Evolutionary conservation across 108 stramenopile genomes (phyloP).

Genomic region (Schizochytrium sp.): DNA sequence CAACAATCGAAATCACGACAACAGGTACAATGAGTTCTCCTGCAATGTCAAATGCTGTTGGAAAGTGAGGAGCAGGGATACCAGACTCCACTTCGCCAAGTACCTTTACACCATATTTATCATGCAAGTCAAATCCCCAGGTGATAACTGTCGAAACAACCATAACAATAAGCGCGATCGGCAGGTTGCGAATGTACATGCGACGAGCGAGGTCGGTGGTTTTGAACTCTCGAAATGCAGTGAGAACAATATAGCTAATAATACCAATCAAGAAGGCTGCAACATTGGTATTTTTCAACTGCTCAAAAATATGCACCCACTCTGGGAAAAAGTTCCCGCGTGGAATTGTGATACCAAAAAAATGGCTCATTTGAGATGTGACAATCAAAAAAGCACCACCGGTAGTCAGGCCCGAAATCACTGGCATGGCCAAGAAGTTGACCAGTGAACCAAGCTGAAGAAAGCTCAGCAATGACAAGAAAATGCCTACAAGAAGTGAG

Average conservation of each 20-base stretch:
- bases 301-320: slow-evolving; percentile 12
- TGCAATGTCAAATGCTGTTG: slow-evolving; percentile 6
- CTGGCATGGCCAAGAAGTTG: slow-evolving; percentile 45
- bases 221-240: slow-evolving; percentile 16
- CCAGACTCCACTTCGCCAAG: background rate
- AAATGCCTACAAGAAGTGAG: slow-evolving; percentile 25
- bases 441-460: slow-evolving; percentile 19
- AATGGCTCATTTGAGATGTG: slow-evolving; percentile 55
- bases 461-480: slow-evolving; percentile 19
- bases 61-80: slow-evolving; percentile 42
- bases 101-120: background rate
- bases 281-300: slow-evolving; percentile 22
- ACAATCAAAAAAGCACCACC: slow-evolving; percentile 42
- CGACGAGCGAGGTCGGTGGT: background rate
- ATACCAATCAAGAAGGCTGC: slow-evolving; percentile 17
- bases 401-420: slow-evolving; percentile 38
- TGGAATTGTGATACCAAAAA: slow-evolving; percentile 41
- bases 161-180: slow-evolving; percentile 42
- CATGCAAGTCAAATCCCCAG: background rate
- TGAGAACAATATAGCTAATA: background rate
- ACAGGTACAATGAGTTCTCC: slow-evolving; percentile 12
- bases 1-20: slow-evolving; percentile 28
- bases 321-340: slow-evolving; percentile 48
- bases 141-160: slow-evolving; percentile 6
- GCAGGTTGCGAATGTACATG: background rate